These are phyloP conservation scores for Pelargonium cotyledonis DNA, from an alignment of 441 rosid genomes.

Conservation along the genomic window DNA sequence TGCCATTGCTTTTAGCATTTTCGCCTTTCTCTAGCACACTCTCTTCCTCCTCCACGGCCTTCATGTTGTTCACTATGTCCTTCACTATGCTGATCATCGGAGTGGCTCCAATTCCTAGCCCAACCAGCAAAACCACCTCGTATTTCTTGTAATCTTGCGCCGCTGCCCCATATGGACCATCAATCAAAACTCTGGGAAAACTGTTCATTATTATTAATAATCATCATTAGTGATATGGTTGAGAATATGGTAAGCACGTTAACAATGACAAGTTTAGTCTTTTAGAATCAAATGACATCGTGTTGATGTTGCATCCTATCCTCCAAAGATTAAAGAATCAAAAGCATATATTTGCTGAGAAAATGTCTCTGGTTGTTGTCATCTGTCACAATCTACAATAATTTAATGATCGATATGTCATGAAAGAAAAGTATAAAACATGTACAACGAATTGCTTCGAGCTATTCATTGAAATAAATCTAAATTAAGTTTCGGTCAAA, in stretches of 20 bases:
- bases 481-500: too few species aligned
- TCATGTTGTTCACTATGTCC: conserved; percentile 83
- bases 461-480: too few species aligned
- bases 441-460: too few species aligned
- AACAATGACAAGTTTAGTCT: not conserved
- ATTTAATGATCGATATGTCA: too few species aligned
- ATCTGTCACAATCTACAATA: not conserved
- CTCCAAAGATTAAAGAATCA: not conserved
- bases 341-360: not conserved
- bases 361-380: not conserved
- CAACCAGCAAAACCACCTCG: conserved; percentile 79
- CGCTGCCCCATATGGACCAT: conserved; percentile 94
- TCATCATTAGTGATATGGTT: not conserved
- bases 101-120: conserved; percentile 93
- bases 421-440: too few species aligned
- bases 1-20: not conserved
- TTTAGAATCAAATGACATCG: not conserved
- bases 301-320: not conserved
- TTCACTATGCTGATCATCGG: conserved; percentile 97
- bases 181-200: conserved; percentile 70
- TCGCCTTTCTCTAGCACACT: conserved; percentile 31
- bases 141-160: conserved; percentile 92
- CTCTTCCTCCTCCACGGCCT: conserved; percentile 34
- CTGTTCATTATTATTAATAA: conserved; percentile 21
- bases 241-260: too few species aligned